phyloP scores from a whole-genome alignment of 768 basidiomycete genomes.

The Phaffia australis region DNA sequence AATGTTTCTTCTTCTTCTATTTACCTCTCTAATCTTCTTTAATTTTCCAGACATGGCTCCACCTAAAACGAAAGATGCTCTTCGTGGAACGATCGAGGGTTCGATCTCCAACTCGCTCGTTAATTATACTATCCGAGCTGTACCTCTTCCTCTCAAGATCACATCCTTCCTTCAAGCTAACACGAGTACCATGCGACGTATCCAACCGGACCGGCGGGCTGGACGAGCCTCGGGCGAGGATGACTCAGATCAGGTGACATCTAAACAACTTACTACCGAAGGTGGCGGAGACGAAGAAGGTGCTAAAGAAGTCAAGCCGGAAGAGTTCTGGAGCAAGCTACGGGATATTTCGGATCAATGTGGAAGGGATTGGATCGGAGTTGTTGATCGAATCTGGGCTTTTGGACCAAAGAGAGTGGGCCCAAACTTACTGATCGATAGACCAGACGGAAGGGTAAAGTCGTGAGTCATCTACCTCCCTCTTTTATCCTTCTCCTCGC shows the following conservation, averaged over 20 bases:
- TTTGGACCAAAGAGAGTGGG: slow-evolving; percentile 85
- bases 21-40: slow-evolving; percentile 1
- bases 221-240: slow-evolving; percentile 28
- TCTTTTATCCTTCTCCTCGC: background rate
- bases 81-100: slow-evolving; percentile 67
- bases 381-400: slow-evolving; percentile 68
- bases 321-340: slow-evolving; percentile 70
- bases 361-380: slow-evolving; percentile 66
- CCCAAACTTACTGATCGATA: slow-evolving; percentile 74
- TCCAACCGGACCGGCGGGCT: slow-evolving; percentile 47
- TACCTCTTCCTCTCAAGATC: slow-evolving; percentile 61
- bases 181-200: slow-evolving; percentile 49
- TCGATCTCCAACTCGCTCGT: slow-evolving; percentile 59
- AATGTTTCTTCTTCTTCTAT: background rate
- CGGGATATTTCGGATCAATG: slow-evolving; percentile 53
- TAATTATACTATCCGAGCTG: slow-evolving; percentile 70
- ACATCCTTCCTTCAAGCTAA: slow-evolving; percentile 70
- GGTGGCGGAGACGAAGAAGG: slow-evolving; percentile 33
- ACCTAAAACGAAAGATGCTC: slow-evolving; percentile 56
- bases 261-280: slow-evolving; percentile 23
- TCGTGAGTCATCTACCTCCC: slow-evolving; percentile 31
- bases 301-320: slow-evolving; percentile 53
- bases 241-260: slow-evolving; percentile 27
- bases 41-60: slow-evolving; percentile 65
- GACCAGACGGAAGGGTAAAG: slow-evolving; percentile 33